Conservation (phyloP, 2,329 filamentous ascomycete genomes). For the Penicillium oxalicum region DNA sequence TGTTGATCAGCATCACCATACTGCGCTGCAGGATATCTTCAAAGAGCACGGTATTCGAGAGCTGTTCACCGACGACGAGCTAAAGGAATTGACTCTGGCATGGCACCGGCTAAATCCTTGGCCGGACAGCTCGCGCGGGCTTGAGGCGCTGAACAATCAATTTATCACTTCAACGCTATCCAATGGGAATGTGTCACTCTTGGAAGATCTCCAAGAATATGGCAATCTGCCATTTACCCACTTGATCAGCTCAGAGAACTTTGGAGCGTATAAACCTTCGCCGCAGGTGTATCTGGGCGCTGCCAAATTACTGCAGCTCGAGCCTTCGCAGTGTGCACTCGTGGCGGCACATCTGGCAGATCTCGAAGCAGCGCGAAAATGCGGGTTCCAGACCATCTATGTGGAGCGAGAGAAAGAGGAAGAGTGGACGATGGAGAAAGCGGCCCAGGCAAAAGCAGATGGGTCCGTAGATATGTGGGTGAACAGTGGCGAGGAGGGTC, state of each 20-base stretch:
- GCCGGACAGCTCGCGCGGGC: conserved; percentile 54
- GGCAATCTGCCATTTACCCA: conserved; percentile 57
- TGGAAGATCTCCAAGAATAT: conserved; percentile 57
- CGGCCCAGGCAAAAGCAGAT: conserved; percentile 48
- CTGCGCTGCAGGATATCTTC: conserved; percentile 57
- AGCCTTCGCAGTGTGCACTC: conserved; percentile 62
- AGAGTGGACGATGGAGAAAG: conserved; percentile 48
- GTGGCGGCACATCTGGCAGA: conserved; percentile 71
- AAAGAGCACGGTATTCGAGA: conserved; percentile 49
- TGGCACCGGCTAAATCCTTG: conserved; percentile 72
- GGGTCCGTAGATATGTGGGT: conserved; percentile 63
- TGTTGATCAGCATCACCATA: conserved; percentile 65
- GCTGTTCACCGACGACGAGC: conserved; percentile 58
- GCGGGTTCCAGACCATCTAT: conserved; percentile 66
- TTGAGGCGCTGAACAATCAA: conserved; percentile 51
- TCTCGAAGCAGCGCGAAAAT: conserved; percentile 57
- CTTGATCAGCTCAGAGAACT: conserved; percentile 63
- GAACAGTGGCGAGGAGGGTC: conserved; percentile 44
- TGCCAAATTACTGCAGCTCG: conserved; percentile 51
- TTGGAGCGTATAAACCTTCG: conserved; percentile 68
- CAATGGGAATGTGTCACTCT: conserved; percentile 65
- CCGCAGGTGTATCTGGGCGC: conserved; percentile 64
- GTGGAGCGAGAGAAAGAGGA: conserved; percentile 66
- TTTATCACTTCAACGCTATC: conserved; percentile 63
- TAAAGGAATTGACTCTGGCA: conserved; percentile 54